phyloP scores from a whole-genome alignment of 192 early-diverging fungal genomes.

The Obelidium mucronatum region DNA sequence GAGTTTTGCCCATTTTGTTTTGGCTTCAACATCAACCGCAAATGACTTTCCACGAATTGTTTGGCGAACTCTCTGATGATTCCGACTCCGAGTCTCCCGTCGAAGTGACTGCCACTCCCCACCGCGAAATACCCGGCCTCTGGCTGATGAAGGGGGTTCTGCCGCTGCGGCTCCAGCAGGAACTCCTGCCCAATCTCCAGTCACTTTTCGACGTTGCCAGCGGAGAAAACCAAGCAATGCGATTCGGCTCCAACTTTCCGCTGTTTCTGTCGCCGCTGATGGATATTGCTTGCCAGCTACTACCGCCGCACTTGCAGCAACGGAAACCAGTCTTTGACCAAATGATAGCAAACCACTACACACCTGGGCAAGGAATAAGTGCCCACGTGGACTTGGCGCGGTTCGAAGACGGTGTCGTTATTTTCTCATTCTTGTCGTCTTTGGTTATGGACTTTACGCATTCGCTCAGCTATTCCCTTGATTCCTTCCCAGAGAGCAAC shows the following conservation, averaged over 20 bases:
- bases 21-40: slow-evolving; percentile 18
- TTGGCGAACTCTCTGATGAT: slow-evolving; percentile 16
- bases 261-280: not conserved
- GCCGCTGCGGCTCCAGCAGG: not conserved
- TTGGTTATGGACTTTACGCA: slow-evolving; percentile 50
- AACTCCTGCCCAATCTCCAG: slow-evolving; percentile 8
- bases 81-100: no score
- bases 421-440: slow-evolving; percentile 50
- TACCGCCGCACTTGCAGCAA: not conserved
- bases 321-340: slow-evolving; percentile 49
- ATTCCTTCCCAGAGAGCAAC: not conserved
- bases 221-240: slow-evolving; percentile 38
- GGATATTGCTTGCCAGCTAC: not conserved
- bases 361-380: slow-evolving; percentile 56
- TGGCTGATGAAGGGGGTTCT: not conserved
- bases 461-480: not conserved
- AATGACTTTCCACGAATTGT: slow-evolving; percentile 17
- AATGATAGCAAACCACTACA: slow-evolving; percentile 61
- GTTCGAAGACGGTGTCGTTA: slow-evolving; percentile 60
- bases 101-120: not conserved
- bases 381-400: slow-evolving; percentile 62
- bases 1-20: no score
- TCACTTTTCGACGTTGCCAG: slow-evolving; percentile 2
- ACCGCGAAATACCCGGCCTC: slow-evolving; percentile 21
- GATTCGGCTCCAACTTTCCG: slow-evolving; percentile 17